Conservation (phyloP, 2,329 filamentous ascomycete genomes). For the Rosellinia necatrix region DNA sequence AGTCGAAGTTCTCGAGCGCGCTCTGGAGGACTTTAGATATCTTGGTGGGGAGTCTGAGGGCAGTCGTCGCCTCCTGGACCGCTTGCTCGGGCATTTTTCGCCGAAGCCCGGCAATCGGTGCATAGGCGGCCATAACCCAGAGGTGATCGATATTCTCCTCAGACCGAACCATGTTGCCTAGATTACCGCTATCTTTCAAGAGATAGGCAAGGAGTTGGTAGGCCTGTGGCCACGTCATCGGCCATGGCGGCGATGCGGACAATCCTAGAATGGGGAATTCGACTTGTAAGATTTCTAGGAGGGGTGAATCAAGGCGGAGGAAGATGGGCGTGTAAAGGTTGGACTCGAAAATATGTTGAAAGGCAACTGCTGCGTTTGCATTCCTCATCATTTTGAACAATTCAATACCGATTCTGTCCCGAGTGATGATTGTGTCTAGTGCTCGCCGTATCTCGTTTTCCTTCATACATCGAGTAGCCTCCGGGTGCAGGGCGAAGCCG, state of each 20-base stretch:
- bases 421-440: conserved; percentile 13
- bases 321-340: conserved; percentile 13
- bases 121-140: conserved; percentile 17
- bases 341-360: conserved; percentile 13
- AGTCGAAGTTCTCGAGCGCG: no score
- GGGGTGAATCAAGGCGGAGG: conserved; percentile 5
- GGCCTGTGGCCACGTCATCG: conserved; percentile 11
- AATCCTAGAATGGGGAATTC: conserved; percentile 5
- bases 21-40: no score
- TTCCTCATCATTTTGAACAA: conserved; percentile 19
- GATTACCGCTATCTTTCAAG: not conserved
- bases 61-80: conserved; percentile 6
- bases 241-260: conserved; percentile 10
- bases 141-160: conserved; percentile 8
- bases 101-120: conserved; percentile 14
- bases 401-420: conserved; percentile 14
- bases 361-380: conserved; percentile 13
- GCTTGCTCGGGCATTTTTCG: conserved; percentile 1
- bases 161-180: not conserved
- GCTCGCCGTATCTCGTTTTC: conserved; percentile 4
- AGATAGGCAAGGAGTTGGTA: conserved; percentile 3
- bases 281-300: not conserved
- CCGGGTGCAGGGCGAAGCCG: no score
- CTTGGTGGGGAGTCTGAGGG: conserved; percentile 12
- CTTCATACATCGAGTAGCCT: conserved; percentile 10